Conservation (phyloP, 2,329 filamentous ascomycete species). For the Fusarium xylarioides region DNA sequence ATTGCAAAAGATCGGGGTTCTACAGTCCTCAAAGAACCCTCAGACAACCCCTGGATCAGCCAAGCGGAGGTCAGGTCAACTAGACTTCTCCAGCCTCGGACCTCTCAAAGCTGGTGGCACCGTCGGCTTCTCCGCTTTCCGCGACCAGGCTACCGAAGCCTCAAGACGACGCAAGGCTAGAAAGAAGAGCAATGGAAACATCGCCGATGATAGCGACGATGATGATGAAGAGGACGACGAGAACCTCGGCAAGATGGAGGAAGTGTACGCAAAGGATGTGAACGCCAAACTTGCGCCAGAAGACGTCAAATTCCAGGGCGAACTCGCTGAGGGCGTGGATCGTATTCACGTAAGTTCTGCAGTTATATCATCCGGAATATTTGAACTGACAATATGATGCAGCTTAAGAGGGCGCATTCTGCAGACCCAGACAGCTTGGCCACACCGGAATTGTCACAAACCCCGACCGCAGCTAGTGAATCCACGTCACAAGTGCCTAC, state of each 20-base stretch:
- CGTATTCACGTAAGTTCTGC: conserved; percentile 75
- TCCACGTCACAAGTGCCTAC: conserved; percentile 40
- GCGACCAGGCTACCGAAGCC: conserved; percentile 71
- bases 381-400: conserved; percentile 28
- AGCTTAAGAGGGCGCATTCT: conserved; percentile 86
- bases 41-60: conserved; percentile 67
- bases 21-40: conserved; percentile 72
- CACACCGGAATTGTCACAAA: conserved; percentile 48
- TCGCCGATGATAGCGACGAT: conserved; percentile 77
- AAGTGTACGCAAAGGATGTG: conserved; percentile 69
- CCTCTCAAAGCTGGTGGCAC: conserved; percentile 88
- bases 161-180: conserved; percentile 64
- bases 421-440: conserved; percentile 68
- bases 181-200: conserved; percentile 73
- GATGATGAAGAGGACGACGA: conserved; percentile 73
- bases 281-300: conserved; percentile 71
- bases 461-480: conserved; percentile 57
- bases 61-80: conserved; percentile 84
- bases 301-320: conserved; percentile 75
- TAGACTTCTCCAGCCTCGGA: conserved; percentile 85
- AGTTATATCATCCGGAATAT: not conserved
- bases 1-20: conserved; percentile 94
- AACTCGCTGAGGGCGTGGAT: conserved; percentile 81
- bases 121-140: conserved; percentile 88
- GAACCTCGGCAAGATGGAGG: conserved; percentile 71